Evolutionary conservation across 2,329 filamentous ascomycete species (phyloP).

Genomic region (Tolypocladium paradoxum): DNA sequence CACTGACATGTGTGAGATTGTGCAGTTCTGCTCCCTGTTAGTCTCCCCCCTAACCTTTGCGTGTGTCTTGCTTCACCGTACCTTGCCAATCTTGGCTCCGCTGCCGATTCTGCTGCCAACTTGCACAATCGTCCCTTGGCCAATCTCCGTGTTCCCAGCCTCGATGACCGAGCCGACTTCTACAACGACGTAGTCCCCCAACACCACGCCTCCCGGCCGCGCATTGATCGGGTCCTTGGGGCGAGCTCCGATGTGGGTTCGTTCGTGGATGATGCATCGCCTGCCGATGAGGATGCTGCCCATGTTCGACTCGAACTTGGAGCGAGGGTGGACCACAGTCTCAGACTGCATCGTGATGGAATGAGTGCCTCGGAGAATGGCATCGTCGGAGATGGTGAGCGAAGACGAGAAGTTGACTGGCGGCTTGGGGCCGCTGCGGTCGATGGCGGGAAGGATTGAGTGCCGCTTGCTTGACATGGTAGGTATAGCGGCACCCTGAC

Average conservation of each 20-base stretch:
- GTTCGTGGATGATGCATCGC: constrained; percentile 72
- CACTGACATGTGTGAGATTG: constrained; percentile 53
- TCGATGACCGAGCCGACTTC: constrained; percentile 52
- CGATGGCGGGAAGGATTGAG: constrained; percentile 43
- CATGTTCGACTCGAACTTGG: constrained; percentile 64
- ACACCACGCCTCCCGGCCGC: constrained; percentile 36
- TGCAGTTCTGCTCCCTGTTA: constrained; percentile 45
- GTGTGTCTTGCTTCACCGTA: constrained; percentile 18
- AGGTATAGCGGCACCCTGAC: not conserved
- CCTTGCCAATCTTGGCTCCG: constrained; percentile 53
- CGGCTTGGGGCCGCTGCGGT: constrained; percentile 44
- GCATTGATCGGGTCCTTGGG: constrained; percentile 15
- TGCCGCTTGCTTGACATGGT: constrained; percentile 39
- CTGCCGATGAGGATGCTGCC: constrained; percentile 74
- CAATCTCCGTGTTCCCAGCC: constrained; percentile 49
- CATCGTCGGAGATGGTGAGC: constrained; percentile 51
- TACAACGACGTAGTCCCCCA: constrained; percentile 51
- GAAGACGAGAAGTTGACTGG: constrained; percentile 51
- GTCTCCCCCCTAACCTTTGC: not conserved
- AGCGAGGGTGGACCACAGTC: constrained; percentile 77
- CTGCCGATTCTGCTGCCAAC: constrained; percentile 48
- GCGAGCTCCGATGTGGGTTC: constrained; percentile 41
- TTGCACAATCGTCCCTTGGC: constrained; percentile 50
- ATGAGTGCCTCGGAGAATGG: constrained; percentile 57
- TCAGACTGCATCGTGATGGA: constrained; percentile 69